Evolutionary conservation across 805 yeast genomes (phyloP), one percentile per base, ranked within the genome.

Genomic region (Pichia gijzeniarum): DNA sequence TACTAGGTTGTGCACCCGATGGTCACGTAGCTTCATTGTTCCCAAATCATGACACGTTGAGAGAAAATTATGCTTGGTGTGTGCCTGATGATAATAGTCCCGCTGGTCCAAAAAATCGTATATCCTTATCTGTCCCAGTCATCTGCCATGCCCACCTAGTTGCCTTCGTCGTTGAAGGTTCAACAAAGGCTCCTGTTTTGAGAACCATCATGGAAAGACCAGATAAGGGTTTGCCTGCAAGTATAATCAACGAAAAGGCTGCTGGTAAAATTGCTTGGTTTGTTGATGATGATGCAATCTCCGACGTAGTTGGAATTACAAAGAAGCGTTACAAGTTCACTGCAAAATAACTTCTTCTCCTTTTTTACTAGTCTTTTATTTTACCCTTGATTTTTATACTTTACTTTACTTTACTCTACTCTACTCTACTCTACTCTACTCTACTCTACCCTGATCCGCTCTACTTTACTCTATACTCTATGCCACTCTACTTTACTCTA

Each of bases 1-100:
- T 93, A 53, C 72, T 93, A 48, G 99, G 99, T 21, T 91, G 98
- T 72, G 99, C 99, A 1, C 98, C 98, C 3, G 99, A 91, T 64
- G 99, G 99, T 19, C 99, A 91, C 64, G 86, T 88, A 59, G 96
- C 96, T 43, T 88, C 95, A n/a, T 74, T 91, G 45, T 91, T 91
- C 72, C 99, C 99, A 19, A 83, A 84, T 61, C 93, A 86, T 59
- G 93, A 86, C 54, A 83, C 85, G 45, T 70, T 91, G 53, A 76
- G 97, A 60, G 99, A 91, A 63, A 77, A 82, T 50, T 75, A 84
- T 54, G 97, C 97, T 1, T 91, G 98, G 97, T 90, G 90, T 52
- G 85, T 87, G 21, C 95, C 97, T 1, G 95, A 91, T 7, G 83
- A 79, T 51, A 84, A 88, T 48, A 95, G 97, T 0, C 98, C 99